A percentile compares a stretch with the other conserved stretches of the same genome.
phyloP scores from a whole-genome alignment of 2,329 filamentous ascomycete species.

The Penicillium sp. region DNA sequence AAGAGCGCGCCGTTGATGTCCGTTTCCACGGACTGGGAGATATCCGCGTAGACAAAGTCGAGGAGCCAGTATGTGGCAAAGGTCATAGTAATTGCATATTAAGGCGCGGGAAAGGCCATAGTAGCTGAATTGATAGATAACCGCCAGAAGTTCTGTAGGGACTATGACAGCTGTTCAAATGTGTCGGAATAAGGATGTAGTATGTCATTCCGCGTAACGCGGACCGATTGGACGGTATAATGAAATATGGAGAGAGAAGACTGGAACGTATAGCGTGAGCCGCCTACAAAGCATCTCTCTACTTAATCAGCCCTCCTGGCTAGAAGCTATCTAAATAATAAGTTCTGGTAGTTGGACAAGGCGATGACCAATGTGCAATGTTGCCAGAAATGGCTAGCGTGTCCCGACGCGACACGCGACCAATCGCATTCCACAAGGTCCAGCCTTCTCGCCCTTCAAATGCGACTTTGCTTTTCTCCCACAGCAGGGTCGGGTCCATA shows the following conservation, averaged over 20 bases:
- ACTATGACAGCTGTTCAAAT: too few species aligned
- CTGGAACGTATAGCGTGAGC: too few species aligned
- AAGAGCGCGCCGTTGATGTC: constrained; percentile 21
- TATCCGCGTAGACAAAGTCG: constrained; percentile 28
- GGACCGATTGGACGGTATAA: too few species aligned
- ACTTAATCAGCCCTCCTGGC: too few species aligned
- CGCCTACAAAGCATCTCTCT: too few species aligned
- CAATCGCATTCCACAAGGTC: constrained; percentile 8
- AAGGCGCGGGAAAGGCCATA: constrained; percentile 52
- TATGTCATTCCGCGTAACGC: too few species aligned
- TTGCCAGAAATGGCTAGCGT: constrained; percentile 22
- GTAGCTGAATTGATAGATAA: constrained; percentile 52
- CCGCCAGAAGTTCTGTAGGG: constrained; percentile 48
- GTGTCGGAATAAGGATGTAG: too few species aligned
- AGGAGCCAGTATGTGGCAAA: constrained; percentile 37
- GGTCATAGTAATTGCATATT: constrained; percentile 46
- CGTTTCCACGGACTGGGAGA: constrained; percentile 30
- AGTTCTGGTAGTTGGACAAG: too few species aligned
- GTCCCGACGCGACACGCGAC: constrained; percentile 19
- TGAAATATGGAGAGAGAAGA: too few species aligned
- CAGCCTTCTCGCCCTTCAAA: constrained; percentile 11
- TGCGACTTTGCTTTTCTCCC: constrained; percentile 8
- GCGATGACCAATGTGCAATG: too few species aligned
- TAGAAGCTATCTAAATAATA: too few species aligned
- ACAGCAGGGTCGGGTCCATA: neutral